Evolutionary conservation across 805 yeast genomes (phyloP), one percentile per base, ranked within the genome.

Genomic region (Clavispora carvajalis): DNA sequence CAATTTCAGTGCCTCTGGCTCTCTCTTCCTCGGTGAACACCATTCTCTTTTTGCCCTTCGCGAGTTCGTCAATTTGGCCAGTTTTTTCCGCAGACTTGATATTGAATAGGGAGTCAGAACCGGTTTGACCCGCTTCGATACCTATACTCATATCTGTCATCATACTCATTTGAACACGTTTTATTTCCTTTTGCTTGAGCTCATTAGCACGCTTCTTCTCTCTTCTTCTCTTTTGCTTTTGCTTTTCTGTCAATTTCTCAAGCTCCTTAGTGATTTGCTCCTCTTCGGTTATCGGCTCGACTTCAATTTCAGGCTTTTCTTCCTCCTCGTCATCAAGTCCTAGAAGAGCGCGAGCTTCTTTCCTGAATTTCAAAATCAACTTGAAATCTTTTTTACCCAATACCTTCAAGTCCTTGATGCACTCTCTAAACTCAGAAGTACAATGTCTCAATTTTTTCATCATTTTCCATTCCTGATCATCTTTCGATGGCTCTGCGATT

Each of bases 161-260:
- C 96, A 93, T 90, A 62, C 86, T 87, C 91, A 93, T 82, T 67
- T 93, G 97, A 85, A 88, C 82, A 68, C 98, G 79, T 36, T 76
- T 72, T 36, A 91, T 77, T 58, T 91, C 97, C 62, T 85, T 86
- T 60, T 88, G 96, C 56, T 87, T 88, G 47, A 63, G 49, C 63
- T 90, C 96, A 59, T 93, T 89, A 40, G 77, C 76, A 52, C 73
- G 80, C 61, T 96, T 82, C 62, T 82, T 86, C 51, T 84, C 95
- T 57, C 97, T 80, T 62, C 82, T 90, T 36, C 65, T 65, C 51
- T 79, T 78, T 48, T 80, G 73, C 51, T 79, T 74, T 49, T 85
- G 88, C 51, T 77, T 85, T 22, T 79, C 88, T 40, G 80, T 75
- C 51, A 90, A 63, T n/a, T 74, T 79, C 29, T 77, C 79, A 42